Percentiles rank a stretch among this genome's conserved stretches.
phyloP scores from a whole-genome alignment of 2,329 filamentous ascomycete genomes.

The Plectosphaerella plurivora region DNA sequence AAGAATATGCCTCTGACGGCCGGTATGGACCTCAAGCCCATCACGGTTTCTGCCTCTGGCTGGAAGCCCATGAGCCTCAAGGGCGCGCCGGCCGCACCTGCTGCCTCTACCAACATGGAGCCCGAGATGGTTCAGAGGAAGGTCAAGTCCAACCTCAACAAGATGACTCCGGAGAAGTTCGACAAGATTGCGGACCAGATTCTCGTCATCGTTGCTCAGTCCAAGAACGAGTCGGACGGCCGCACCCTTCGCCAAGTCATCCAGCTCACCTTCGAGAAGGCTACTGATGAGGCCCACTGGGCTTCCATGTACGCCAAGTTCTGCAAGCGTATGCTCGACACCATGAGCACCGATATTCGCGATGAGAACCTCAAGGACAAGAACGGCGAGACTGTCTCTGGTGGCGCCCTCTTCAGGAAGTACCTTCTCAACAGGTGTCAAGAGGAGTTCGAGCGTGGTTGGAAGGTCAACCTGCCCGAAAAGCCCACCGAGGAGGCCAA shows the following conservation, averaged over 20 bases:
- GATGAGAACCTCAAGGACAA: slow-evolving; percentile 95
- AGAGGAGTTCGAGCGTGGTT: slow-evolving; percentile 97
- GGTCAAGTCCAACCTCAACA: slow-evolving; percentile 97
- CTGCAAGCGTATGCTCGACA: slow-evolving; percentile 94
- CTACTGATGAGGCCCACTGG: slow-evolving; percentile 97
- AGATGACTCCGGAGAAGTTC: slow-evolving; percentile 99
- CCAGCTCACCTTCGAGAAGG: slow-evolving; percentile 98
- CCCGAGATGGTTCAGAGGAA: slow-evolving; percentile 95
- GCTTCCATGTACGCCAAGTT: slow-evolving; percentile 98
- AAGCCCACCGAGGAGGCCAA: slow-evolving; percentile 65
- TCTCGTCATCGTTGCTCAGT: slow-evolving; percentile 85
- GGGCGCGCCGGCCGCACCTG: slow-evolving; percentile 28
- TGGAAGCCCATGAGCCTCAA: slow-evolving; percentile 83
- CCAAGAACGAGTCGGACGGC: slow-evolving; percentile 91
- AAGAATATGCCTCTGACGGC: slow-evolving; percentile 91
- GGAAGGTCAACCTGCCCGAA: slow-evolving; percentile 80
- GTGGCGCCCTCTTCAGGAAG: slow-evolving; percentile 94
- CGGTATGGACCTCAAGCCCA: slow-evolving; percentile 75
- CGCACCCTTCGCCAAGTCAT: slow-evolving; percentile 96
- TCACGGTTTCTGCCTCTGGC: slow-evolving; percentile 66
- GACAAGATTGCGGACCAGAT: slow-evolving; percentile 94
- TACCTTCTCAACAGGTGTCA: slow-evolving; percentile 98
- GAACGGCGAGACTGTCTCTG: slow-evolving; percentile 80
- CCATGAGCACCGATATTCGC: slow-evolving; percentile 90
- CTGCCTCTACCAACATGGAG: slow-evolving; percentile 61